Evolutionary conservation across 1,139 yeast genomes (phyloP).

Genomic region (Diutina pseudorugosa): DNA sequence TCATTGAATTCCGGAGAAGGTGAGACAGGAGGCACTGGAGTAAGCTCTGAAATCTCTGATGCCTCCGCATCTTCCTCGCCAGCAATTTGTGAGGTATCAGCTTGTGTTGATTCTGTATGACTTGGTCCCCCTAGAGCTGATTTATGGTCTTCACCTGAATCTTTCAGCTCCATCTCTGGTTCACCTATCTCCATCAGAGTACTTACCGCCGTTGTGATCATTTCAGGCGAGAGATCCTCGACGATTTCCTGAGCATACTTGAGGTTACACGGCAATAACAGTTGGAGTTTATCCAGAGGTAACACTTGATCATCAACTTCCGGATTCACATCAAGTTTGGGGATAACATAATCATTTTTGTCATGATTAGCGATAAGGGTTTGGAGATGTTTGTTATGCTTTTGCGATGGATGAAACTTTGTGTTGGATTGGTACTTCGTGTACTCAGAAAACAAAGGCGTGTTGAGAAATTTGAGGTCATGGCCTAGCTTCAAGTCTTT

Average conservation of each 20-base stretch:
- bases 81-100: background rate
- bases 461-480: constrained; percentile 24
- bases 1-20: background rate
- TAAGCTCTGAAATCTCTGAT: constrained; percentile 1
- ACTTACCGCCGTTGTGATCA: background rate
- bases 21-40: background rate
- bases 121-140: background rate
- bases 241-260: constrained; percentile 15
- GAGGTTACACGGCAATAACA: constrained; percentile 21
- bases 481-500: constrained; percentile 34
- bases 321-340: constrained; percentile 13
- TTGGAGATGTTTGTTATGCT: constrained; percentile 13
- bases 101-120: background rate
- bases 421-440: constrained; percentile 17
- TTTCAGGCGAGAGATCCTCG: constrained; percentile 11
- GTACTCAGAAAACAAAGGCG: constrained; percentile 19
- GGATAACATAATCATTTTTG: constrained; percentile 19
- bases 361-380: constrained; percentile 16
- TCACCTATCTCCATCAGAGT: background rate
- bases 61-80: background rate
- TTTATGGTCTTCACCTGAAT: background rate
- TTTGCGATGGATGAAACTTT: constrained; percentile 20
- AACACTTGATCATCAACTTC: constrained; percentile 8
- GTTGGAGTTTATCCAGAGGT: constrained; percentile 14
- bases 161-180: background rate